Base-by-base conservation (phyloP, 352 stramenopile genomes). In the Achlya hypogyna region DNA sequence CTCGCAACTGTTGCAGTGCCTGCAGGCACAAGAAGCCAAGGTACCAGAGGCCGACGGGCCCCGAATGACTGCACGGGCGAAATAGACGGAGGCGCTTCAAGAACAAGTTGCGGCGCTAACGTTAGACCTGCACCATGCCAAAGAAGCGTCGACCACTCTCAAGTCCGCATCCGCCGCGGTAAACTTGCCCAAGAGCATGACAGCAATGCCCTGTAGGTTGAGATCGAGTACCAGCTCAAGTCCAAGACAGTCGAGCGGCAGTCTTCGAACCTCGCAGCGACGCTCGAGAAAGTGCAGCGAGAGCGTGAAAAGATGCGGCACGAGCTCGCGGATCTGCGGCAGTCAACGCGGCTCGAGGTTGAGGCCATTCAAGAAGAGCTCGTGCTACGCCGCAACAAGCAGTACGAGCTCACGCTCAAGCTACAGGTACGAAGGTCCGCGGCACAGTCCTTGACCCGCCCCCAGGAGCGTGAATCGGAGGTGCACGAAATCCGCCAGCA, bases 361-460 rank as follows among this genome's bases (percentile, higher is more conserved):
- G 81, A 90, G 22, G 78, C 82, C 40, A 72, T 87, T 34, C 78
- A 90, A 59, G 83, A 71, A 12, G 84, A 92, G 73, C 66, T 92
- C 0, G 77, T 90, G 0, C 78, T 87, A 75, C 74, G 84, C 1
- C 76, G 84, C 16, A 89, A 83, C 54, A 88, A 87, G 45, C 81
- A 92, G 51, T 92, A 89, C 60, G 84, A 92, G n/a, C 75, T 92
- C 18, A 86, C 81, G 25, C 65, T 89, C 10, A 76, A 82, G 42
- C 68, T 92, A 12, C 84, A 90, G 12, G 60, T 67, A 65, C 22
- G 42, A 18, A 49, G 22, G 42, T 22, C 22, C 18, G 18, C 18
- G 18, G 18, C 18, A n/a, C 35, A 9, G 25, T 45, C 53, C 23
- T 56, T 22, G 42, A 54, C 27, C 25, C 20, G 16, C n/a, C 18